phyloP scores from a whole-genome alignment of 768 basidiomycete genomes.

The Suillus bovinus region DNA sequence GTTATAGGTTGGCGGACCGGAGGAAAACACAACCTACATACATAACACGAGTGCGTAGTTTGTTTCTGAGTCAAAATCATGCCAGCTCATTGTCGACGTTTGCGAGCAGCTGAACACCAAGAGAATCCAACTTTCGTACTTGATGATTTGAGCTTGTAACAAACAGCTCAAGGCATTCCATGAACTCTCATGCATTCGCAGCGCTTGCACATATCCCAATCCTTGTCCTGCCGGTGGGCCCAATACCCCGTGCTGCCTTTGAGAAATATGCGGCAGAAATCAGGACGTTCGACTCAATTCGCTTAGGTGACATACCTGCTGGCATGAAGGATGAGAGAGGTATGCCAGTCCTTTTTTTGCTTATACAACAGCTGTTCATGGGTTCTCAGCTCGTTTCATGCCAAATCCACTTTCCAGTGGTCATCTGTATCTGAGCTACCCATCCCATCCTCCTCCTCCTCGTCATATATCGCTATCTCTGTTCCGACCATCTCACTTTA shows the following conservation, averaged over 20 bases:
- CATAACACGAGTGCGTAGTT: constrained; percentile 4
- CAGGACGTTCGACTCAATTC: constrained; percentile 67
- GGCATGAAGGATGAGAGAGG: constrained; percentile 78
- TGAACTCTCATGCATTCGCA: constrained; percentile 75
- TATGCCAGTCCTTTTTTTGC: constrained; percentile 31
- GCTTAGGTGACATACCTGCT: constrained; percentile 81
- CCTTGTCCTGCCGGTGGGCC: constrained; percentile 83
- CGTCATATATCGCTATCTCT: constrained; percentile 70
- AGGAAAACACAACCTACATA: neutral
- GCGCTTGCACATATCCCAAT: constrained; percentile 85
- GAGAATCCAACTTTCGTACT: neutral
- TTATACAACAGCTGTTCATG: constrained; percentile 7
- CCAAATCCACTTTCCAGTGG: constrained; percentile 76
- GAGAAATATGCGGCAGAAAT: constrained; percentile 76
- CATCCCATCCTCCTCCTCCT: constrained; percentile 70
- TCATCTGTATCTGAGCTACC: constrained; percentile 77
- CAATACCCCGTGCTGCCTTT: constrained; percentile 67
- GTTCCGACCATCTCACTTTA: constrained; percentile 78
- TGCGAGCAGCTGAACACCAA: neutral
- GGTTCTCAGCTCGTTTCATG: constrained; percentile 71
- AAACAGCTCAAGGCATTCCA: constrained; percentile 28
- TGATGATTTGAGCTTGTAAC: constrained; percentile 4
- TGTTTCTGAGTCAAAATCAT: constrained; percentile 4
- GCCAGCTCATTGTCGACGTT: neutral
- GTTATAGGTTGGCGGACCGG: neutral